A percentile compares a stretch with the other conserved stretches of the same genome.
Evolutionary conservation across 225 moss, liverwort and hornwort genomes (phyloP).

Genomic region (Physcomitrellopsis africana): DNA sequence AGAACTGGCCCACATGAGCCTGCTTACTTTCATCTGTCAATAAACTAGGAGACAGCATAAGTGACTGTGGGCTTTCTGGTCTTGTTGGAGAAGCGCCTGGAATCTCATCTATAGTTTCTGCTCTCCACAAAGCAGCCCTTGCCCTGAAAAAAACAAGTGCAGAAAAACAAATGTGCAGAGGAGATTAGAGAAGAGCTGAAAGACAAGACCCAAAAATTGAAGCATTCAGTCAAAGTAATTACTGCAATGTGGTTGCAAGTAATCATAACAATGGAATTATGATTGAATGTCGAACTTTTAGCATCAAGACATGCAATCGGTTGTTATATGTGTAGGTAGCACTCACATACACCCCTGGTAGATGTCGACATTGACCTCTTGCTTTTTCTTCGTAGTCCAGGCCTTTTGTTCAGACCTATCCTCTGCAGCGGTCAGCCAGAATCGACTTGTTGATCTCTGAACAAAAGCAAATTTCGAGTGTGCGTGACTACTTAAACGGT

Average conservation of each 20-base stretch:
- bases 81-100: slow-evolving; percentile 29
- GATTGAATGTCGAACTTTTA: slow-evolving; percentile 1
- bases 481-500: slow-evolving; percentile 11
- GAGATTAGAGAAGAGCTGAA: background rate
- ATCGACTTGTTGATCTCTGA: slow-evolving; percentile 41
- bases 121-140: slow-evolving; percentile 37
- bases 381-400: slow-evolving; percentile 32
- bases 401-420: slow-evolving; percentile 28
- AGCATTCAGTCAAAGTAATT: background rate
- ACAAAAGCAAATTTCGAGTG: slow-evolving; percentile 18
- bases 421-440: slow-evolving; percentile 26
- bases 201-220: background rate
- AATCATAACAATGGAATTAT: background rate
- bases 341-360: slow-evolving; percentile 45
- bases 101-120: slow-evolving; percentile 42
- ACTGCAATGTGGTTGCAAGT: slow-evolving; percentile 5
- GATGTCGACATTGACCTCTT: slow-evolving; percentile 39
- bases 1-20: slow-evolving; percentile 26
- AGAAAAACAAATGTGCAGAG: background rate
- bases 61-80: slow-evolving; percentile 23
- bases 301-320: slow-evolving; percentile 16
- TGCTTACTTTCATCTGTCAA: slow-evolving; percentile 33
- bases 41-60: slow-evolving; percentile 29
- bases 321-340: background rate
- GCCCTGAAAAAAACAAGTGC: slow-evolving; percentile 35